Conservation (phyloP, 2,329 filamentous ascomycete species). For the Westerdykella ornata region DNA sequence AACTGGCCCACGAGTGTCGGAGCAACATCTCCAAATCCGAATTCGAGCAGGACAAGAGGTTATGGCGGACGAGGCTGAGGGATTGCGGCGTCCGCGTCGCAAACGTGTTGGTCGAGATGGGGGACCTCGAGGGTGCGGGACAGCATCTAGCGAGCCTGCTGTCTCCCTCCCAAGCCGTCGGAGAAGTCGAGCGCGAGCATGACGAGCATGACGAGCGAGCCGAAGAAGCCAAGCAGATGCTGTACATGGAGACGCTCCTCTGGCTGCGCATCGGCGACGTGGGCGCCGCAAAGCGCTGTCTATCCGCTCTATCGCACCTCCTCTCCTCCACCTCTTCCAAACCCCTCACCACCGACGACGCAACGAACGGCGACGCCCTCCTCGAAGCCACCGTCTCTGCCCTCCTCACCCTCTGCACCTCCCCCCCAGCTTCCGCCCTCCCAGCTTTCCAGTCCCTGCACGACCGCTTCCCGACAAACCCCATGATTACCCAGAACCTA, state of each 20-base stretch:
- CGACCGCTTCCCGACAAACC: constrained; percentile 47
- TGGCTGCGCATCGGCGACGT: constrained; percentile 75
- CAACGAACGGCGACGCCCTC: constrained; percentile 23
- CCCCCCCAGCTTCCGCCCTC: constrained; percentile 60
- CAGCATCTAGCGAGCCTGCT: constrained; percentile 61
- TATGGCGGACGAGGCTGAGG: constrained; percentile 66
- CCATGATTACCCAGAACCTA: constrained; percentile 73
- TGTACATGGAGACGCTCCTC: constrained; percentile 54
- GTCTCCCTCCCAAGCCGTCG: constrained; percentile 40
- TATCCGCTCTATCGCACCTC: constrained; percentile 30
- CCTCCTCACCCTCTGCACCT: constrained; percentile 71
- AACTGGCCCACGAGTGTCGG: constrained; percentile 73
- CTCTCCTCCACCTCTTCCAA: constrained; percentile 1
- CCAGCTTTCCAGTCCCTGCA: constrained; percentile 53
- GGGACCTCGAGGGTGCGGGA: constrained; percentile 72
- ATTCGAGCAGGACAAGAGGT: constrained; percentile 47
- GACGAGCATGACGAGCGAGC: constrained; percentile 41
- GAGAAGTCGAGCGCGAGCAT: neutral
- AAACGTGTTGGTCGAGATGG: constrained; percentile 73
- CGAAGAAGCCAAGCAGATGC: constrained; percentile 21
- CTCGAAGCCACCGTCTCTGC: constrained; percentile 51
- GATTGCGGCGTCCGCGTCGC: constrained; percentile 65
- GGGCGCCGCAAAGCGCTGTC: constrained; percentile 55
- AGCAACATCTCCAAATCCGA: constrained; percentile 44
- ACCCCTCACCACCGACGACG: constrained; percentile 1